Evolutionary conservation across 805 yeast genomes (phyloP), one percentile per base, ranked within the genome.

Genomic region (Myxozyma nipponensis): DNA sequence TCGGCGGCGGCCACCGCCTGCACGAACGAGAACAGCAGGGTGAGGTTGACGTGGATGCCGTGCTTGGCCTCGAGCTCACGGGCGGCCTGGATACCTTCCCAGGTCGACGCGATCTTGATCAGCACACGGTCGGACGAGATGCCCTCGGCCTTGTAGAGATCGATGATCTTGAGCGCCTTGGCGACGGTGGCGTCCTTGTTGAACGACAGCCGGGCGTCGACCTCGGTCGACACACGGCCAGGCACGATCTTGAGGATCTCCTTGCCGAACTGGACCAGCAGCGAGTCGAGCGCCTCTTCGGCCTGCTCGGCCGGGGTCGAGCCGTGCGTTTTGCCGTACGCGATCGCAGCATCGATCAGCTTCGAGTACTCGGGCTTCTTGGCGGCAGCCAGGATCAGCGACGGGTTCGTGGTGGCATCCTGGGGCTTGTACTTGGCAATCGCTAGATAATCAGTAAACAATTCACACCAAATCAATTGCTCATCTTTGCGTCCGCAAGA

Each of bases 1-100:
- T 93, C 99, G 62, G 99, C 99, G 76, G 91, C 85, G 52, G 99
- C 97, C 68, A 93, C 96, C 61, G 99, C 99, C 77, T 93, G 99
- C 50, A 81, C 86, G 68, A 88, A 87, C 36, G 96, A 86, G 83
- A 93, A 93, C 67, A 93, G 79, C 63, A 93, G 76, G 51, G 99
- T 93, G 78, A 93, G 79, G 82, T 93, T 93, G 76, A 85, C 80
- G 83, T 93, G 98, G 65, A 93, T 81, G 46, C 82, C 89, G 77
- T 93, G 78, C 73, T 93, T 82, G 61, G 83, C 72, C 78, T 93
- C 98, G 70, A 93, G 80, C 71, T 86, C 95, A 71, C 83, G 81
- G 51, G 99, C 98, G 63, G 98, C 99, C 74, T 87, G 96, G 71
- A 93, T 93, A 78, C 99, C 99, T 77, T 93, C 98, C 86, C 90